Conservation (phyloP, 2,329 filamentous ascomycete genomes). For the Cordyceps farinosa region DNA sequence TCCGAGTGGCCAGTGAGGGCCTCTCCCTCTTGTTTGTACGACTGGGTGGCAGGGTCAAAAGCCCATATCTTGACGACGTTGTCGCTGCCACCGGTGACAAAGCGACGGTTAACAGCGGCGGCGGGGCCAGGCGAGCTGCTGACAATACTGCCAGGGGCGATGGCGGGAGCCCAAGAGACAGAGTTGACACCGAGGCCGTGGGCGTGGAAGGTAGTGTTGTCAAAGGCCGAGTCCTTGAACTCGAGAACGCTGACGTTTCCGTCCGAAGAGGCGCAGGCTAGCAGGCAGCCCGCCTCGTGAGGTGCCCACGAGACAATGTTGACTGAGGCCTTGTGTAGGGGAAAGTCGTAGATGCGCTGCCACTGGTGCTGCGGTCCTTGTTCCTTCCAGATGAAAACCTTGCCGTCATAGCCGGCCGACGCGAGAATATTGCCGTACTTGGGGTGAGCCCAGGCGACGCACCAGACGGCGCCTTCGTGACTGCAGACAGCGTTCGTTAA, state of each 20-base stretch:
- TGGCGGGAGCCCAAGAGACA: conserved; percentile 89
- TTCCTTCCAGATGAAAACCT: conserved; percentile 98
- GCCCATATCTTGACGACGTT: conserved; percentile 93
- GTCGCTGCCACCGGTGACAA: conserved; percentile 93
- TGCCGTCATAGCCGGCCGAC: conserved; percentile 92
- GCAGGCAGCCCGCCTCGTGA: conserved; percentile 88
- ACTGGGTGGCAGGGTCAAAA: conserved; percentile 62
- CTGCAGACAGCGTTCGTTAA: conserved; percentile 41
- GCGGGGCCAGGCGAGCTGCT: conserved; percentile 62
- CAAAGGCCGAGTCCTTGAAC: conserved; percentile 94
- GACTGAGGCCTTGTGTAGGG: conserved; percentile 90
- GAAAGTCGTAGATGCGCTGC: conserved; percentile 90
- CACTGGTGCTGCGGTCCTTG: conserved; percentile 59
- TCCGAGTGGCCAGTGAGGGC: conserved; percentile 79
- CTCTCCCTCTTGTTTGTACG: conserved; percentile 59
- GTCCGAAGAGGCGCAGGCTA: conserved; percentile 91
- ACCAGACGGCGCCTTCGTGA: conserved; percentile 97
- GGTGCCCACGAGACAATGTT: conserved; percentile 98
- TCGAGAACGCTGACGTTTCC: conserved; percentile 91
- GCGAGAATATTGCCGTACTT: conserved; percentile 98
- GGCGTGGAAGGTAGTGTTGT: conserved; percentile 82
- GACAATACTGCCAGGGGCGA: conserved; percentile 78
- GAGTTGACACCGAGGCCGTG: conserved; percentile 94
- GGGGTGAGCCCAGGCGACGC: conserved; percentile 94
- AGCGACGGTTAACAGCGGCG: conserved; percentile 66